Evolutionary conservation across 805 yeast species (phyloP).

Genomic region (Candida andamanensis): DNA sequence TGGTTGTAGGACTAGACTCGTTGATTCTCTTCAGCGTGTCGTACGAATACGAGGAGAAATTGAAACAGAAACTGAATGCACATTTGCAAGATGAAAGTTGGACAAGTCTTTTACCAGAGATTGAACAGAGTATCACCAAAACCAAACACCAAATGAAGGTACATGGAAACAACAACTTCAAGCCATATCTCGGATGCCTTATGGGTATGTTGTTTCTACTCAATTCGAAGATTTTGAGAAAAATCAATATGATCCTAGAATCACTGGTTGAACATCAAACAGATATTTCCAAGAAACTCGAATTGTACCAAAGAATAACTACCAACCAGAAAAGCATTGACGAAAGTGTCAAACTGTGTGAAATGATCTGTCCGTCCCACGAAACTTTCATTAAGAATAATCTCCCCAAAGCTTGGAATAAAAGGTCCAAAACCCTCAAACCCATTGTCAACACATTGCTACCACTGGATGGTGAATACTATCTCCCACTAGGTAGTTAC

Average conservation of each 20-base stretch:
- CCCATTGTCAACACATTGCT: constrained; percentile 1
- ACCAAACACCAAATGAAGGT: constrained; percentile 7
- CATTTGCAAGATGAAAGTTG: constrained; percentile 28
- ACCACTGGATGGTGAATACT: constrained; percentile 15
- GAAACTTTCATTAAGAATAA: constrained; percentile 8
- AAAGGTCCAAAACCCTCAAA: constrained; percentile 3
- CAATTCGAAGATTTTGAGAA: constrained; percentile 24
- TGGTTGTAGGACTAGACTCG: constrained; percentile 24
- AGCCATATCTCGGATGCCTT: constrained; percentile 4
- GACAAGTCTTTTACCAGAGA: constrained; percentile 18
- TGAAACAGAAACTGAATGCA: constrained; percentile 19
- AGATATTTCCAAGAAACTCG: constrained; percentile 8
- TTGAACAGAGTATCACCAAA: constrained; percentile 13
- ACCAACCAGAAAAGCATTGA: constrained; percentile 5
- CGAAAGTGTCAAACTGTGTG: constrained; percentile 1
- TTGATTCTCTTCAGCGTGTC: constrained; percentile 22
- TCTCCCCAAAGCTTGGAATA: constrained; percentile 9
- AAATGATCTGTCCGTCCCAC: constrained; percentile 7
- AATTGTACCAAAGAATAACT: constrained; percentile 2
- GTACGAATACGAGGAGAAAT: constrained; percentile 27
- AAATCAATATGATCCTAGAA: constrained; percentile 23
- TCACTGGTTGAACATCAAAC: constrained; percentile 25
- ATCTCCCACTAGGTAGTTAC: constrained; percentile 31
- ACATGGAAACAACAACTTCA: not conserved
- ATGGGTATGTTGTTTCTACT: constrained; percentile 23